These are phyloP conservation scores for Didymella segeticola DNA, from an alignment of 2,329 filamentous ascomycete genomes.

Conservation along the genomic window DNA sequence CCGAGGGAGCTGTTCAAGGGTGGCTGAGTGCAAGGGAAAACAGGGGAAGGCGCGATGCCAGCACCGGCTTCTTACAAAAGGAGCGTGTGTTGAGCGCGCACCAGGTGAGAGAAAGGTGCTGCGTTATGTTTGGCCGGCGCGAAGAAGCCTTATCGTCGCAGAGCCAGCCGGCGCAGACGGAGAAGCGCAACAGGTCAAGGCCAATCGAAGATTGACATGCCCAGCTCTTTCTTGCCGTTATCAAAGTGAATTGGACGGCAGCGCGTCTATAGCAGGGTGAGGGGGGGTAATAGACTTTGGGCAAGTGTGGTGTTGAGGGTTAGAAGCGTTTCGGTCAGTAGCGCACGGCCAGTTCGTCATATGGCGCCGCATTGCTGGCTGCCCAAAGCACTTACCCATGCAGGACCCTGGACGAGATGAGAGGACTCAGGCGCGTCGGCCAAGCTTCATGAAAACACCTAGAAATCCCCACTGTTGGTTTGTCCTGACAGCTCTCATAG, in stretches of 20 bases:
- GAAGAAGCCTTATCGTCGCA: constrained; percentile 36
- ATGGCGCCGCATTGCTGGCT: constrained; percentile 17
- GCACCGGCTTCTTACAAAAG: constrained; percentile 18
- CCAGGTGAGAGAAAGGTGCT: constrained; percentile 20
- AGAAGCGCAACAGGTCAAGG: constrained; percentile 21
- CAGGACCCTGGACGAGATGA: constrained; percentile 11
- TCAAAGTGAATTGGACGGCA: constrained; percentile 56
- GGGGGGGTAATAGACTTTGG: constrained; percentile 21
- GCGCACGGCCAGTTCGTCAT: constrained; percentile 35
- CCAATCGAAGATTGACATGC: constrained; percentile 27
- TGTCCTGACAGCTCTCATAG: not conserved
- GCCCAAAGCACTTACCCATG: constrained; percentile 21
- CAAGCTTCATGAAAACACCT: constrained; percentile 4
- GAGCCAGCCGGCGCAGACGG: constrained; percentile 22
- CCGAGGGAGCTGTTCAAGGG: constrained; percentile 11
- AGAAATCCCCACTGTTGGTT: constrained; percentile 15
- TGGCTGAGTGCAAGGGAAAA: constrained; percentile 5
- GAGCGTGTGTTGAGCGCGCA: constrained; percentile 23
- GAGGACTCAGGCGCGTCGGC: not conserved
- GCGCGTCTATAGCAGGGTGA: constrained; percentile 25
- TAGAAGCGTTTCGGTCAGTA: constrained; percentile 34
- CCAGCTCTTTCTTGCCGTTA: constrained; percentile 45
- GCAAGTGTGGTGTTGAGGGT: constrained; percentile 33
- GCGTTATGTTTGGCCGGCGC: constrained; percentile 22
- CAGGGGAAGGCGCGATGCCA: constrained; percentile 22